Evolutionary conservation across 2,329 filamentous ascomycete genomes (phyloP).

Genomic region (Calonectria multiphialidica): DNA sequence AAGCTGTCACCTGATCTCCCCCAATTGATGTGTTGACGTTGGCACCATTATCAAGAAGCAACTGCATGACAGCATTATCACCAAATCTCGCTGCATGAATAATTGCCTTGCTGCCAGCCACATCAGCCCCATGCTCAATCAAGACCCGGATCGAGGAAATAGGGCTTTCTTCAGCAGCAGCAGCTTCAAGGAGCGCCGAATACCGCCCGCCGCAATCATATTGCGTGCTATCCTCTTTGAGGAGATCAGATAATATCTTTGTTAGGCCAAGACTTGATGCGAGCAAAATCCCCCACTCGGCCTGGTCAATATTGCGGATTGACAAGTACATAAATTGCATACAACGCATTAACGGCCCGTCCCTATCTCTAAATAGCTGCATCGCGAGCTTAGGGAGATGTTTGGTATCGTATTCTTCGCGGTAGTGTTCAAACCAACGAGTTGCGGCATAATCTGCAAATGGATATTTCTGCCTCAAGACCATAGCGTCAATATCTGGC

Average conservation of each 20-base stretch:
- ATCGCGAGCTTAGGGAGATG: not conserved
- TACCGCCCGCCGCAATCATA: too few species aligned
- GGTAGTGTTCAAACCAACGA: slow-evolving; percentile 13
- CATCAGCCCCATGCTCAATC: not conserved
- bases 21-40: not conserved
- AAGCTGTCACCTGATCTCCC: too few species aligned
- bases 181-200: too few species aligned
- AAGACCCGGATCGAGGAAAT: too few species aligned
- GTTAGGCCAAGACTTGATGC: too few species aligned
- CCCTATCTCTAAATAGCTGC: not conserved
- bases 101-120: not conserved
- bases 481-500: not conserved
- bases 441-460: not conserved
- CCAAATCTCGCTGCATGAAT: not conserved
- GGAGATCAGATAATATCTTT: too few species aligned
- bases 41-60: not conserved
- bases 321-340: too few species aligned
- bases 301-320: too few species aligned
- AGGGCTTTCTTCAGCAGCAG: too few species aligned
- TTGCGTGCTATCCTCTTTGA: too few species aligned
- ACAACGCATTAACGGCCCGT: not conserved
- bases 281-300: too few species aligned
- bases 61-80: not conserved
- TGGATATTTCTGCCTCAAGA: not conserved
- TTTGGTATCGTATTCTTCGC: not conserved